Base-by-base conservation (phyloP, 1,284 basidiomycete species). In the Leccinum pallidistipes region DNA sequence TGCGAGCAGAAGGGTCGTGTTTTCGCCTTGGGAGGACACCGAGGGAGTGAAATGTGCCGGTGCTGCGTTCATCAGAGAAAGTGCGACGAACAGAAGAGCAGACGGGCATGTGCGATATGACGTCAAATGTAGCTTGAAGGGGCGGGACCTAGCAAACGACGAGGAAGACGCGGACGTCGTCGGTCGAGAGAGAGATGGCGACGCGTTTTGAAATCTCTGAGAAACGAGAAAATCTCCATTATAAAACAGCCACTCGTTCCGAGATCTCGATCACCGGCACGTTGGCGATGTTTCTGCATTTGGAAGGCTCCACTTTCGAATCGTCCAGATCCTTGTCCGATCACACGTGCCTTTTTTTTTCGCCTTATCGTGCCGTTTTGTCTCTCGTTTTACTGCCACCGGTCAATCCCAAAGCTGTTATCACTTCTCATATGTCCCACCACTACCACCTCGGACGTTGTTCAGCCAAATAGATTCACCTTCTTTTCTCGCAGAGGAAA, bases 11-110 rank as follows among this genome's bases (percentile, higher is more conserved):
- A 40, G 3, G 3, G 38, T 59, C 50, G 1, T 60, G 55, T 1
- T 66, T 69, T 57, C 81, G 74, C n/a, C 80, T 78, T 32, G 86
- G 86, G 56, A 87, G 79, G 49, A 72, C 65, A 18, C 79, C 77
- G 56, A 88, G 77, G 12, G 83, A 76, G 24, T 76, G 76, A 64
- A 86, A 86, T 14, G 86, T 79, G 65, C 84, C 84, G 11, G 79
- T 76, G 31, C 81, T 80, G 45, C 71, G 75, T 65, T 83, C 82
- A 53, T 79, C 77, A 49, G 78, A 78, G 73, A 80, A 83, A 0
- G 71, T 61, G 40, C 81, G 78, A 55, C 76, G 72, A 64, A 62
- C 58, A 2, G 59, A 40, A 3, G 55, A 29, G 10, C 61, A 64
- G 34, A 49, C 12, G 24, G 62, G 8, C 71, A 74, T 74, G 60